A percentile compares a stretch with the other conserved stretches of the same genome.
phyloP scores from a whole-genome alignment of 345 rosid genomes.

The Salix udensis region DNA sequence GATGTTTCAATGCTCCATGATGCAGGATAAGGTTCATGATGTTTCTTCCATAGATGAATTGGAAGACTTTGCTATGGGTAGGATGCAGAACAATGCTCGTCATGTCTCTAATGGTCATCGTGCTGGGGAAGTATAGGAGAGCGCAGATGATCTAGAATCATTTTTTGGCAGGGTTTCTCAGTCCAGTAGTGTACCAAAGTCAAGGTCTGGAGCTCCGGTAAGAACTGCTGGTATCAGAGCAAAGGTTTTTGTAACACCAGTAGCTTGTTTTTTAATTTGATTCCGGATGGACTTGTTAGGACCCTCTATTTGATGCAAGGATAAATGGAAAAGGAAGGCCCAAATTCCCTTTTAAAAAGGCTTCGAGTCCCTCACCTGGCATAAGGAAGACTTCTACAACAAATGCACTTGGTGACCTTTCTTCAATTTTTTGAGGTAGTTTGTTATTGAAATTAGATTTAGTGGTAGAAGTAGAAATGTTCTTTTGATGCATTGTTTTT shows the following conservation, averaged over 20 bases:
- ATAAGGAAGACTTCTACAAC: constrained; percentile 56
- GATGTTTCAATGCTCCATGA: constrained; percentile 17
- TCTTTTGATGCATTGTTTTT: not conserved
- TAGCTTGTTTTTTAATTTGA: constrained; percentile 5
- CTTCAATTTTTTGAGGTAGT: constrained; percentile 73
- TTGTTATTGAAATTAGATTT: constrained; percentile 4
- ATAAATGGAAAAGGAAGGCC: constrained; percentile 32
- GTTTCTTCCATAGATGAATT: constrained; percentile 65
- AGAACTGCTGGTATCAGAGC: constrained; percentile 25
- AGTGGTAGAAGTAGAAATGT: not conserved
- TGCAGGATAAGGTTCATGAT: constrained; percentile 49
- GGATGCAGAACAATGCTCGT: constrained; percentile 35
- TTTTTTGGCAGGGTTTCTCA: constrained; percentile 45
- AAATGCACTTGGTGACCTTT: constrained; percentile 57
- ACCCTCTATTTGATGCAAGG: constrained; percentile 36
- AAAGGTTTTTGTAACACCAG: not conserved
- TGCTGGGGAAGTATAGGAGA: constrained; percentile 10
- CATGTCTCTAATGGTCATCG: constrained; percentile 19
- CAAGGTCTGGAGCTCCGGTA: constrained; percentile 52
- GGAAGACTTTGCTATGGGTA: constrained; percentile 65
- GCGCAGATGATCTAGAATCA: constrained; percentile 63
- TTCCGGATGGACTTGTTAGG: constrained; percentile 25
- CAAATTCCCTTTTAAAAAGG: constrained; percentile 32
- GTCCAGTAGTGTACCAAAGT: constrained; percentile 74
- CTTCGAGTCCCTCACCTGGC: constrained; percentile 42